A percentile compares a stretch with the other conserved stretches of the same genome.
These are phyloP conservation scores for Fusarium irregulare DNA, from an alignment of 2,329 filamentous ascomycete species.

Conservation along the genomic window DNA sequence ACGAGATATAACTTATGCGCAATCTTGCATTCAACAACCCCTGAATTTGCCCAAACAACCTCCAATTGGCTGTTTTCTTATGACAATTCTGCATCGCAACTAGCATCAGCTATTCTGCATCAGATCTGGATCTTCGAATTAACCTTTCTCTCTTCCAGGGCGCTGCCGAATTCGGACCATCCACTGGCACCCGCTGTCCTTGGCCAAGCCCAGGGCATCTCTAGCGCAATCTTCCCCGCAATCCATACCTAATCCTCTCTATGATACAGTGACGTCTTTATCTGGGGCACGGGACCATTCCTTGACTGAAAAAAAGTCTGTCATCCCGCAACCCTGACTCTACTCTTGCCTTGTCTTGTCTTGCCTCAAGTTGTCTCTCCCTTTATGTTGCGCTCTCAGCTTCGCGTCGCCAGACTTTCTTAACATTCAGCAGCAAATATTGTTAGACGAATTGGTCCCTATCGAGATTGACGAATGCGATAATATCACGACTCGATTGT, in stretches of 20 bases:
- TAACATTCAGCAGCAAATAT: background rate
- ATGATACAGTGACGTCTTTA: constrained; percentile 42
- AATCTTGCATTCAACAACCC: background rate
- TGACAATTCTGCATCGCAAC: background rate
- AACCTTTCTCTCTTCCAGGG: background rate
- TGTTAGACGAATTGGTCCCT: background rate
- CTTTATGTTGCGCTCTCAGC: constrained; percentile 20
- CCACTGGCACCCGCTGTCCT: background rate
- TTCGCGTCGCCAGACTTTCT: constrained; percentile 4
- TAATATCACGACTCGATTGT: constrained; percentile 2
- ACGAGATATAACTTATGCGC: constrained; percentile 5
- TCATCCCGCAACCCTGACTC: constrained; percentile 19
- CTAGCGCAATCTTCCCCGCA: constrained; percentile 29
- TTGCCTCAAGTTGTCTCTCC: constrained; percentile 21
- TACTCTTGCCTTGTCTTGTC: background rate
- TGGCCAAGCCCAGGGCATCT: constrained; percentile 13
- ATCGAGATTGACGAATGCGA: constrained; percentile 16
- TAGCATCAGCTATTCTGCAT: constrained; percentile 22
- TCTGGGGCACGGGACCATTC: constrained; percentile 39
- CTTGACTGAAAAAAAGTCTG: constrained; percentile 43
- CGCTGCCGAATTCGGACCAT: constrained; percentile 25
- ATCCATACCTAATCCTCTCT: constrained; percentile 23
- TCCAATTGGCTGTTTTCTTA: constrained; percentile 17
- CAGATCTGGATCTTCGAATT: constrained; percentile 19
- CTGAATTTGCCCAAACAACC: background rate